A percentile compares a stretch with the other conserved stretches of the same genome.
phyloP scores from a whole-genome alignment of 2,329 filamentous ascomycete species.

The Metarhizium brunneum region DNA sequence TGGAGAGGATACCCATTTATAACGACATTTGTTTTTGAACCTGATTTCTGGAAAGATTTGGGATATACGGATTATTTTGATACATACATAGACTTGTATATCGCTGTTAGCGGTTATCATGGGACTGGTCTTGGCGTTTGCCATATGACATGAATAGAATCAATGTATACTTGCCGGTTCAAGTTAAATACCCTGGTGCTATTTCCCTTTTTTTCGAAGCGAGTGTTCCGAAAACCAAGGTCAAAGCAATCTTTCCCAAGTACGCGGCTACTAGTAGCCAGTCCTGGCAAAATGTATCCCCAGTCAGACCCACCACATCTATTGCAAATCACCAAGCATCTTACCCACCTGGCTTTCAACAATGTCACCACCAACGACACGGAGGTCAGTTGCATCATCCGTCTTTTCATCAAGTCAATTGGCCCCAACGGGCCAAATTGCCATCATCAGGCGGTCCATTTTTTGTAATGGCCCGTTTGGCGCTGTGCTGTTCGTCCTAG shows the following conservation, averaged over 20 bases:
- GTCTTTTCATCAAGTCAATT: not conserved
- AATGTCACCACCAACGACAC: not conserved
- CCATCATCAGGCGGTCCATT: constrained; percentile 6
- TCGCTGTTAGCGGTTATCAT: not conserved
- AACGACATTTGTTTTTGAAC: not conserved
- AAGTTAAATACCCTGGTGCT: not conserved
- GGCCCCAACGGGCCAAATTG: not conserved
- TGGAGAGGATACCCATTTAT: not conserved
- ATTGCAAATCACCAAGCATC: too few relatives aligned
- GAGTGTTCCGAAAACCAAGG: too few relatives aligned
- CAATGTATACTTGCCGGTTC: not conserved
- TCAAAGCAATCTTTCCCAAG: too few relatives aligned
- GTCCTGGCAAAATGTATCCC: too few relatives aligned
- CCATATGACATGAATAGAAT: not conserved
- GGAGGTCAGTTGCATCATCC: not conserved
- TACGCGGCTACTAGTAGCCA: too few relatives aligned
- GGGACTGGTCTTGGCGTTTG: not conserved
- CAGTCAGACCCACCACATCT: too few relatives aligned
- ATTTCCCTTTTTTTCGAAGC: too few relatives aligned
- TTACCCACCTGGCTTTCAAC: not conserved
- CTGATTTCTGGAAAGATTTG: not conserved
- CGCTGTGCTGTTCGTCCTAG: constrained; percentile 17
- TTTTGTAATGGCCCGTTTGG: constrained; percentile 16
- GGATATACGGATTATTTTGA: not conserved
- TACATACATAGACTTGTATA: not conserved